phyloP scores from a whole-genome alignment of 441 rosid genomes.

The Cnidoscolus chayamansa region DNA sequence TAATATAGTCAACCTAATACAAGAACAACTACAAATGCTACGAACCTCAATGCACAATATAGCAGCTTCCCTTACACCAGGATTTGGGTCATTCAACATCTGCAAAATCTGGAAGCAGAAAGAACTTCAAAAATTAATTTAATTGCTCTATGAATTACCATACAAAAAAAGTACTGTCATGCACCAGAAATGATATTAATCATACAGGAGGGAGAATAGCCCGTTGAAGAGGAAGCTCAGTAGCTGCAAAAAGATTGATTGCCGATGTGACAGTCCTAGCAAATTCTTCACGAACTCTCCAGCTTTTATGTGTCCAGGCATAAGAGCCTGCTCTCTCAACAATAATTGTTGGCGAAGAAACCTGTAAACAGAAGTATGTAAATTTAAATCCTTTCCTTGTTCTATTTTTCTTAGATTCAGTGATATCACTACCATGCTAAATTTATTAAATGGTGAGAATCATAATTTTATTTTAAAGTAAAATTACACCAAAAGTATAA shows the following conservation, averaged over 20 bases:
- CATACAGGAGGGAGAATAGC: slow-evolving; percentile 93
- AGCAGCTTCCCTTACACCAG: slow-evolving; percentile 88
- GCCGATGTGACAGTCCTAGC: slow-evolving; percentile 96
- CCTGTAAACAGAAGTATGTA: slow-evolving; percentile 42
- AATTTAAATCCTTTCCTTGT: neutral
- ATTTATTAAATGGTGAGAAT: neutral
- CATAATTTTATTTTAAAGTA: neutral
- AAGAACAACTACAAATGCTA: slow-evolving; percentile 7
- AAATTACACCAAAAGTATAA: neutral
- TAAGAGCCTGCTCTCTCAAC: slow-evolving; percentile 98
- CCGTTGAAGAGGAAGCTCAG: slow-evolving; percentile 96
- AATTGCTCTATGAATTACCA: neutral
- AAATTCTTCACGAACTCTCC: slow-evolving; percentile 97
- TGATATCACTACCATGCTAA: neutral
- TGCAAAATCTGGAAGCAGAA: slow-evolving; percentile 68
- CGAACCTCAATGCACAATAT: slow-evolving; percentile 88
- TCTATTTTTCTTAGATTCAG: neutral
- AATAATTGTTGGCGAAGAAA: slow-evolving; percentile 95
- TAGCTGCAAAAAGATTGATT: slow-evolving; percentile 86
- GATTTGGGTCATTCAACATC: slow-evolving; percentile 87
- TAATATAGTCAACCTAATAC: neutral
- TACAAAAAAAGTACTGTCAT: slow-evolving; percentile 7
- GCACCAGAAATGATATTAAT: slow-evolving; percentile 13
- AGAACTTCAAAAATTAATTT: slow-evolving; percentile 1
- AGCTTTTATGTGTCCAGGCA: slow-evolving; percentile 93